phyloP scores from a whole-genome alignment of 2,329 filamentous ascomycete species.

The Aureobasidium lini region DNA sequence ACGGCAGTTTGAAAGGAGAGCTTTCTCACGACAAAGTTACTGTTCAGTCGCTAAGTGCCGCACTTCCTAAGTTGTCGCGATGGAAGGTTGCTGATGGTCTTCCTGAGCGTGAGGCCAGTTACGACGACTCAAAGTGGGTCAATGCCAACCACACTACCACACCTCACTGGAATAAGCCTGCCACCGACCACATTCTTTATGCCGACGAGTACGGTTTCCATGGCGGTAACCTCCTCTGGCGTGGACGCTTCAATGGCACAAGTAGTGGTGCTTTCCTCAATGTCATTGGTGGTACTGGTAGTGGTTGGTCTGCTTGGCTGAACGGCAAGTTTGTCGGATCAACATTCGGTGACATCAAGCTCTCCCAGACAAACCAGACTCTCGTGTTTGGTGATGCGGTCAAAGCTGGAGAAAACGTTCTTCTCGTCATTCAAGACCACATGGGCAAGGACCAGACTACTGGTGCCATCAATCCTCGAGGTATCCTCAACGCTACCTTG shows the following conservation, averaged over 20 bases:
- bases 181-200: slow-evolving; percentile 34
- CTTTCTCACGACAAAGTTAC: slow-evolving; percentile 19
- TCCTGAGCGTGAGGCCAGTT: slow-evolving; percentile 39
- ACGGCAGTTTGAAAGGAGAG: slow-evolving; percentile 31
- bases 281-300: slow-evolving; percentile 44
- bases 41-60: slow-evolving; percentile 18
- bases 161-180: slow-evolving; percentile 29
- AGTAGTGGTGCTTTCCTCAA: slow-evolving; percentile 35
- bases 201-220: slow-evolving; percentile 37
- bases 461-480: slow-evolving; percentile 42
- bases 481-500: slow-evolving; percentile 47
- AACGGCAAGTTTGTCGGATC: slow-evolving; percentile 52
- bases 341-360: slow-evolving; percentile 43
- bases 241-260: slow-evolving; percentile 33
- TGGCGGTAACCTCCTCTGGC: slow-evolving; percentile 35
- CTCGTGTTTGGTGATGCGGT: slow-evolving; percentile 48
- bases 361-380: slow-evolving; percentile 31
- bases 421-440: slow-evolving; percentile 52
- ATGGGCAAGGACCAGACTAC: slow-evolving; percentile 52
- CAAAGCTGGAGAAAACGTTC: slow-evolving; percentile 35
- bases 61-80: slow-evolving; percentile 34
- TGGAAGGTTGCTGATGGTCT: slow-evolving; percentile 45
- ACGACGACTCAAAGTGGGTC: slow-evolving; percentile 40
- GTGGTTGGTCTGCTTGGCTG: slow-evolving; percentile 52
- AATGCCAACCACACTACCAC: slow-evolving; percentile 31